phyloP scores from a whole-genome alignment of 2,329 filamentous ascomycete species.

The Plenodomus biglobosus region DNA sequence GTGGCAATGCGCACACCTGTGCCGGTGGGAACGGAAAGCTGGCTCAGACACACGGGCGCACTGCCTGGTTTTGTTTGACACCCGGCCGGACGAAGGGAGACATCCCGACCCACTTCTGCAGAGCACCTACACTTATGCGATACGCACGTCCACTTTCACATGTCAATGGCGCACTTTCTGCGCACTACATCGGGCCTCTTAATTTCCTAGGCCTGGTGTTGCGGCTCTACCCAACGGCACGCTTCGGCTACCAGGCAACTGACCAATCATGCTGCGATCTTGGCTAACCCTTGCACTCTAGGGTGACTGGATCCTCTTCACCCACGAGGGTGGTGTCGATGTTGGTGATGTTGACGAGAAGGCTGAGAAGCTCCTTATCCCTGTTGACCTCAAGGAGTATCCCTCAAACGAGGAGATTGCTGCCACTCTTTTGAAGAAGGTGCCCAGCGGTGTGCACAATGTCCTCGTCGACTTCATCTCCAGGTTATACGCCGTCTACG shows the following conservation, averaged over 20 bases:
- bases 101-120: conserved; percentile 43
- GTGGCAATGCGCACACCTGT: background rate
- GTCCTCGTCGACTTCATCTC: conserved; percentile 99
- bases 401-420: conserved; percentile 96
- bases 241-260: conserved; percentile 19
- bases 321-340: conserved; percentile 98
- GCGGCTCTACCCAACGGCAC: conserved; percentile 31
- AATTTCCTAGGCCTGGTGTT: conserved; percentile 32
- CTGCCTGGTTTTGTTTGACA: conserved; percentile 40
- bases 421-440: conserved; percentile 79
- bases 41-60: conserved; percentile 27
- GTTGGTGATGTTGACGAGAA: conserved; percentile 99
- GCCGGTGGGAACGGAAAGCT: conserved; percentile 7
- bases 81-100: conserved; percentile 46
- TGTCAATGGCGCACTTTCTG: conserved; percentile 27
- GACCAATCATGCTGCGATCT: conserved; percentile 32
- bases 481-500: conserved; percentile 96
- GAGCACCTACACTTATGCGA: conserved; percentile 32
- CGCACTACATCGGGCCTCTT: conserved; percentile 16
- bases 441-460: conserved; percentile 93
- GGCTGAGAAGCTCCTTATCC: conserved; percentile 97
- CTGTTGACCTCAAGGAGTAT: conserved; percentile 91
- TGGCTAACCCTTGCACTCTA: conserved; percentile 50
- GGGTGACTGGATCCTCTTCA: conserved; percentile 99
- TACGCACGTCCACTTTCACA: conserved; percentile 40